Conservation (phyloP, 768 basidiomycete genomes). For the Termitomyces sp. region DNA sequence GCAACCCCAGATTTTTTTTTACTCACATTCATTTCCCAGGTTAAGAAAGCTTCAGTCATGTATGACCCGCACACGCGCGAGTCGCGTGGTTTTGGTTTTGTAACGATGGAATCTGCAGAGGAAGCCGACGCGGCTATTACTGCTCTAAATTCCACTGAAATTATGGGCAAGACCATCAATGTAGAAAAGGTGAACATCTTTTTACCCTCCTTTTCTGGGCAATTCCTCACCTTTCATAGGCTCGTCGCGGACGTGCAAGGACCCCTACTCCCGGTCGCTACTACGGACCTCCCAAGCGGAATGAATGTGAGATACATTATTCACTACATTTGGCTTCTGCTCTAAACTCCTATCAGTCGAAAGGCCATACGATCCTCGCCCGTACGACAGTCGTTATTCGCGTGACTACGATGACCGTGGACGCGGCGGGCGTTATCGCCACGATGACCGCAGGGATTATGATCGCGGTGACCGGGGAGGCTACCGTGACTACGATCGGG, state of each 20-base stretch:
- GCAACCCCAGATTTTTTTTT: not conserved
- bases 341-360: constrained; percentile 46
- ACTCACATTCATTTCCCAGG: constrained; percentile 38
- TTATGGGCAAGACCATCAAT: constrained; percentile 83
- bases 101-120: constrained; percentile 64
- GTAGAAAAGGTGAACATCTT: constrained; percentile 73
- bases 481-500: constrained; percentile 38
- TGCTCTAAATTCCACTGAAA: constrained; percentile 75
- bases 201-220: not conserved
- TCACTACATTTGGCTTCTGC: not conserved
- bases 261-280: constrained; percentile 95
- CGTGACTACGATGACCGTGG: constrained; percentile 46
- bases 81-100: constrained; percentile 78
- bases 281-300: constrained; percentile 87
- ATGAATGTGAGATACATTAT: constrained; percentile 46
- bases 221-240: constrained; percentile 37
- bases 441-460: constrained; percentile 45
- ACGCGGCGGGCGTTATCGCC: constrained; percentile 40
- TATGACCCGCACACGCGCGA: constrained; percentile 70
- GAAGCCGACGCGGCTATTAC: constrained; percentile 92
- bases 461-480: constrained; percentile 35
- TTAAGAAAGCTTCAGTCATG: constrained; percentile 69
- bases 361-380: constrained; percentile 88
- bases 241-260: constrained; percentile 84
- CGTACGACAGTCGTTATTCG: constrained; percentile 85